Evolutionary conservation across 345 rosid genomes (phyloP).

Genomic region (Anastatica hierochuntica): DNA sequence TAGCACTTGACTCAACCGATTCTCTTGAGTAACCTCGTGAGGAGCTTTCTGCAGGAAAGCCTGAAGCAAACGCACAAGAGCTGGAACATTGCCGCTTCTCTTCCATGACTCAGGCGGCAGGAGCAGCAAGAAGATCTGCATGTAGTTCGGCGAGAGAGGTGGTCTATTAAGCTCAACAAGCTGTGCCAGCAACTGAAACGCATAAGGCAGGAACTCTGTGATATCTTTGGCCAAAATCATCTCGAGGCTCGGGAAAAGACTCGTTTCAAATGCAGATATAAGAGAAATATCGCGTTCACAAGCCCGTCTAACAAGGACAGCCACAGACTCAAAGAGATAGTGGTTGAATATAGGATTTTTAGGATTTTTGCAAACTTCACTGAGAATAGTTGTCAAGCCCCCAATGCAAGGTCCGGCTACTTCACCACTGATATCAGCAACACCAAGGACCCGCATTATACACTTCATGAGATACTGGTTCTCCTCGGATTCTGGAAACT

Average conservation of each 20-base stretch:
- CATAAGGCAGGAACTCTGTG: conserved; percentile 91
- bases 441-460: conserved; percentile 87
- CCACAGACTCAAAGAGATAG: conserved; percentile 92
- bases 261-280: conserved; percentile 57
- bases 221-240: conserved; percentile 68
- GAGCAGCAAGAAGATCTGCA: conserved; percentile 77
- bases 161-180: conserved; percentile 86
- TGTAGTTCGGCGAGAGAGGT: conserved; percentile 65
- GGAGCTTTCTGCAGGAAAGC: conserved; percentile 96
- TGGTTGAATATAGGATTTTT: conserved; percentile 92
- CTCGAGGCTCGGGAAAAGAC: conserved; percentile 79
- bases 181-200: conserved; percentile 93
- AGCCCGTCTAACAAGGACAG: conserved; percentile 84
- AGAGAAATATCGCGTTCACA: conserved; percentile 75
- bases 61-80: conserved; percentile 95
- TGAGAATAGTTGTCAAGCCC: conserved; percentile 63
- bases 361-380: conserved; percentile 83
- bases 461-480: conserved; percentile 95
- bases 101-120: conserved; percentile 84
- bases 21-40: conserved; percentile 66
- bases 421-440: conserved; percentile 63
- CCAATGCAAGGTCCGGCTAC: conserved; percentile 79
- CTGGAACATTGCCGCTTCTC: conserved; percentile 87
- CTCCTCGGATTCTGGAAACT: conserved; percentile 85
- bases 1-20: conserved; percentile 63